Evolutionary conservation across 208 protist species (phyloP), one percentile per base, ranked within the genome.

Genomic region (Histomonas meleagridis): DNA sequence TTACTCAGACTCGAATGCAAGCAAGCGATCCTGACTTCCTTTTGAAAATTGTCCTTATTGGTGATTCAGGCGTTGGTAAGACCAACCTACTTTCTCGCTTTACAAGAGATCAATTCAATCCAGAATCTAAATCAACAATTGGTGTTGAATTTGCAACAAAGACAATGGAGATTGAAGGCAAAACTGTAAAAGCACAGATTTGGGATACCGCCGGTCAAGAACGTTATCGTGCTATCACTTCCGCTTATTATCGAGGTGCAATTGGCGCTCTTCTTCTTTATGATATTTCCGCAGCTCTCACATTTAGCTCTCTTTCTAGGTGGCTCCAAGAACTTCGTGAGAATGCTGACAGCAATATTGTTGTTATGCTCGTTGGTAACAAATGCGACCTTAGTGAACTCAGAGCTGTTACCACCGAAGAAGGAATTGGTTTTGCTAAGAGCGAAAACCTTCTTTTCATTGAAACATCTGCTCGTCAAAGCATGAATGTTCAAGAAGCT

Each of bases 331-430:
- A 99, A 95, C 95, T 99, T 53, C 96, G 97, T 90, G 96, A 97
- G 76, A 97, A 98, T 92, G 97, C 98, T 32, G 96, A 97, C 12
- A 94, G 92, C 91, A 96, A 93, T 95, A 91, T 97, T 91, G 98
- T 98, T 92, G 46, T 99, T 93, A 98, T 99, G 94, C 95, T 99
- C 7, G 97, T 99, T 65, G 98, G 98, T 70, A 99, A 99, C 95
- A 99, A 99, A 95, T 96, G 94, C 92, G 96, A 97, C 93, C 93
- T 97, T 12, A 93, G 93, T 60, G 95, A 96, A 55, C 38, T 48
- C 2, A 43, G 60, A 32, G 46, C 46, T 55, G 93, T 94, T 35
- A 65, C 70, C 16, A 93, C 92, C 4, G 92, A 93, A 12, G 92
- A 94, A 18, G 93, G 90, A 28, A 90, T 90, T 46, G 86, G 78